A percentile compares a stretch with the other conserved stretches of the same genome.
Conservation (phyloP, 176 grass and related monocot species). For the Luzula sylvatica region DNA sequence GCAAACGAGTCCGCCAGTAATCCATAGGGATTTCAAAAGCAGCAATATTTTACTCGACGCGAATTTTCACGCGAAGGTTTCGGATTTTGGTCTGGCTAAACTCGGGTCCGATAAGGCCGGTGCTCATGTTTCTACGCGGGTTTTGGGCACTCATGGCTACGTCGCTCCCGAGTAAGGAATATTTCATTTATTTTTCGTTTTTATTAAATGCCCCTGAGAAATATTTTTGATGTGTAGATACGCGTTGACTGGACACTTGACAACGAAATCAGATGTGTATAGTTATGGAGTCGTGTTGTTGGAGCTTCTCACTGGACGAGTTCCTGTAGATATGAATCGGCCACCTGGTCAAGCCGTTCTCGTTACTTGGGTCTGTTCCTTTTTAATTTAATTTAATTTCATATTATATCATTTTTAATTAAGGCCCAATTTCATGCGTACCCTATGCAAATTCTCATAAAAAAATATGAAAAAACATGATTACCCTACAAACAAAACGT, state of each 20-base stretch:
- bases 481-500: no score
- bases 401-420: background rate
- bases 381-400: background rate
- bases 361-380: slow-evolving; percentile 60
- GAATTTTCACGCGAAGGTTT: slow-evolving; percentile 83
- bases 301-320: slow-evolving; percentile 89
- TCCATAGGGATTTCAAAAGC: slow-evolving; percentile 98
- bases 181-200: no score
- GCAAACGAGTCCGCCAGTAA: slow-evolving; percentile 69
- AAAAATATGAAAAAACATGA: no score
- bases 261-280: slow-evolving; percentile 98
- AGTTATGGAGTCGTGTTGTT: slow-evolving; percentile 92
- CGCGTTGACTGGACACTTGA: slow-evolving; percentile 87
- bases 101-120: slow-evolving; percentile 88
- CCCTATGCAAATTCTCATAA: no score
- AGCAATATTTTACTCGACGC: slow-evolving; percentile 96
- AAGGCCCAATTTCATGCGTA: no score
- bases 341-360: slow-evolving; percentile 79
- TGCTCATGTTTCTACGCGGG: slow-evolving; percentile 90
- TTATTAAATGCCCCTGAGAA: no score
- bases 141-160: slow-evolving; percentile 95
- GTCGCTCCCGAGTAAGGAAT: slow-evolving; percentile 83
- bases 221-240: slow-evolving; percentile 39
- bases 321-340: slow-evolving; percentile 92
- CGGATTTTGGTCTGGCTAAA: slow-evolving; percentile 96